phyloP scores from a whole-genome alignment of 352 stramenopile species.

The Globisporangium recalcitrans region DNA sequence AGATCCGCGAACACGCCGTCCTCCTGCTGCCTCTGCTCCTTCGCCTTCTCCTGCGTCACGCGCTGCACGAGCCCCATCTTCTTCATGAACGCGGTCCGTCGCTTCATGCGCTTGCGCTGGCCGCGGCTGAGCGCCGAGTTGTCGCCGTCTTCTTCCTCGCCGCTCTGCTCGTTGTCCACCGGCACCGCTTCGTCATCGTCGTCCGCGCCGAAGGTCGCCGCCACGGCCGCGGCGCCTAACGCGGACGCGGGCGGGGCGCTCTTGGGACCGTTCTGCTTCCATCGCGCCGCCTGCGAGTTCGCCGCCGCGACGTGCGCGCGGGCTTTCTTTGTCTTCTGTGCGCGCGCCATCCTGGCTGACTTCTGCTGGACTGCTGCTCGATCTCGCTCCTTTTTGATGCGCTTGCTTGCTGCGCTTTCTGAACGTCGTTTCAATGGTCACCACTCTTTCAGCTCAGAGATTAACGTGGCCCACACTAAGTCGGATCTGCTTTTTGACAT shows the following conservation, averaged over 20 bases:
- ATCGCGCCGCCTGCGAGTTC: conserved; percentile 25
- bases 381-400: not conserved
- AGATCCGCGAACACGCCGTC: conserved; percentile 68
- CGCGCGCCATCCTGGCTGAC: conserved; percentile 36
- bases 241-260: conserved; percentile 11
- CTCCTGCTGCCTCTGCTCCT: conserved; percentile 36
- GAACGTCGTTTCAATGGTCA: conserved; percentile 15
- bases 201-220: conserved; percentile 52
- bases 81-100: conserved; percentile 71
- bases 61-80: conserved; percentile 84
- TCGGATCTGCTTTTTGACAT: no score
- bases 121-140: conserved; percentile 57
- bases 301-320: conserved; percentile 49
- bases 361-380: not conserved
- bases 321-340: conserved; percentile 47
- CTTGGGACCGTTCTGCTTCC: conserved; percentile 11
- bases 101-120: conserved; percentile 82
- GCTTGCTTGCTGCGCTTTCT: not conserved
- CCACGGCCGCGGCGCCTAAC: conserved; percentile 51
- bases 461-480: not conserved
- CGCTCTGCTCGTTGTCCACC: conserved; percentile 31
- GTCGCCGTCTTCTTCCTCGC: conserved; percentile 27
- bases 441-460: not conserved
- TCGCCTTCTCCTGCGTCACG: conserved; percentile 49
- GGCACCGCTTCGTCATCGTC: conserved; percentile 24